Evolutionary conservation across 2,329 filamentous ascomycete genomes (phyloP).

Genomic region (Colletotrichum eremochloae): DNA sequence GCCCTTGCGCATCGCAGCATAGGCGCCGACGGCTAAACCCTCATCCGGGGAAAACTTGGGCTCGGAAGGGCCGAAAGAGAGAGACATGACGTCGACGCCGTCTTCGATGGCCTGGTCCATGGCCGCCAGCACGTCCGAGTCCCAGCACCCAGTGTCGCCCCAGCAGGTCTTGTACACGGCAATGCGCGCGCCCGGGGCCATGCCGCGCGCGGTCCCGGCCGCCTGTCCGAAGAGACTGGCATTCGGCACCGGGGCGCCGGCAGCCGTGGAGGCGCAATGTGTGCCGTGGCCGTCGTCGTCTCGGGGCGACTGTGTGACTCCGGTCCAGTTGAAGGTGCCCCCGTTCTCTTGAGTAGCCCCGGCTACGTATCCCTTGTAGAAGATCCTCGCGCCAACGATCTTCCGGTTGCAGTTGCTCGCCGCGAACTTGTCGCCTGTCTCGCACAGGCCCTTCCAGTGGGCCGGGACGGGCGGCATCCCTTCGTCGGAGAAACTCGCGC

Average conservation of each 20-base stretch:
- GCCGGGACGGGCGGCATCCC: conserved; percentile 31
- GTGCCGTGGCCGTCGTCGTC: conserved; percentile 32
- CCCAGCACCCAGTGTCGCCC: conserved; percentile 2
- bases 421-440: conserved; percentile 26
- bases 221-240: conserved; percentile 28
- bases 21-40: neutral
- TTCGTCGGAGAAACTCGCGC: conserved; percentile 36
- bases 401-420: conserved; percentile 38
- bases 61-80: conserved; percentile 13
- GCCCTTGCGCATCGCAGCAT: conserved; percentile 17
- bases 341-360: neutral
- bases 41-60: conserved; percentile 3
- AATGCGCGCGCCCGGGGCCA: conserved; percentile 22
- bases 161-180: conserved; percentile 37
- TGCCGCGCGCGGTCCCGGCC: conserved; percentile 28
- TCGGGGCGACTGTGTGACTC: conserved; percentile 4
- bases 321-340: conserved; percentile 18
- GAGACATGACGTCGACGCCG: conserved; percentile 30
- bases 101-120: conserved; percentile 34
- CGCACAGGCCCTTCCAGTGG: conserved; percentile 38
- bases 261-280: conserved; percentile 28
- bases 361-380: conserved; percentile 23
- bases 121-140: conserved; percentile 24
- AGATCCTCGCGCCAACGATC: conserved; percentile 38
- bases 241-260: neutral